These are phyloP conservation scores for Plasmodium gaboni DNA, from an alignment of 169 alveolate genomes.

Conservation along the genomic window DNA sequence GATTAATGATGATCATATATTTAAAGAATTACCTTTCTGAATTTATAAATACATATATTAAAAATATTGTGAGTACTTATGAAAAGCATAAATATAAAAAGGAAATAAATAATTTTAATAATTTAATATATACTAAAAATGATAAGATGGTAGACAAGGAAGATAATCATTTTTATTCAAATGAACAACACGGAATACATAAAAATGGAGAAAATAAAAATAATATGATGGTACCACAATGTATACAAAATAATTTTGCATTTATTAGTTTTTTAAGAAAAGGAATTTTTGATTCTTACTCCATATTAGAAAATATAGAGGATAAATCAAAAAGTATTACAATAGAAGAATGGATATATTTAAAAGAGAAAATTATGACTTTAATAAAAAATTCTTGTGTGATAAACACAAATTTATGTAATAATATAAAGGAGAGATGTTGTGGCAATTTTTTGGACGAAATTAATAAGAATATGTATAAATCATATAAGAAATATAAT, in stretches of 20 bases:
- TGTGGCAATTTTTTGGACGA: constrained; percentile 3
- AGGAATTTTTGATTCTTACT: constrained; percentile 28
- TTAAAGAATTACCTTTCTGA: constrained; percentile 46
- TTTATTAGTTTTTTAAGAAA: constrained; percentile 47
- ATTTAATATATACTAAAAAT: constrained; percentile 58
- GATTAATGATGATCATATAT: constrained; percentile 72
- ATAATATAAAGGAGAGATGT: not conserved
- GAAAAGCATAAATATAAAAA: constrained; percentile 53
- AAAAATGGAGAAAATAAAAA: constrained; percentile 6
- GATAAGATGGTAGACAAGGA: not conserved
- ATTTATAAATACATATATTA: constrained; percentile 43
- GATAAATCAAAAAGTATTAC: constrained; percentile 26
- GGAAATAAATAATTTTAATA: constrained; percentile 37
- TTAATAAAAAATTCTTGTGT: constrained; percentile 68
- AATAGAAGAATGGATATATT: constrained; percentile 63
- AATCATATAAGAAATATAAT: constrained; percentile 59
- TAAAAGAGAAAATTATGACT: constrained; percentile 38
- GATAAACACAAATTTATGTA: constrained; percentile 6
- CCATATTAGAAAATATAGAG: constrained; percentile 23
- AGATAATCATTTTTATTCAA: no score
- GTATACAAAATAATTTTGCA: not conserved
- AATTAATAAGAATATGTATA: constrained; percentile 59
- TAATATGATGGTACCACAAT: not conserved
- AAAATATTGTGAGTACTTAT: constrained; percentile 16
- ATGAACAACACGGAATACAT: not conserved